phyloP scores from a whole-genome alignment of 2,329 filamentous ascomycete genomes.

The Bretziella fagacearum region DNA sequence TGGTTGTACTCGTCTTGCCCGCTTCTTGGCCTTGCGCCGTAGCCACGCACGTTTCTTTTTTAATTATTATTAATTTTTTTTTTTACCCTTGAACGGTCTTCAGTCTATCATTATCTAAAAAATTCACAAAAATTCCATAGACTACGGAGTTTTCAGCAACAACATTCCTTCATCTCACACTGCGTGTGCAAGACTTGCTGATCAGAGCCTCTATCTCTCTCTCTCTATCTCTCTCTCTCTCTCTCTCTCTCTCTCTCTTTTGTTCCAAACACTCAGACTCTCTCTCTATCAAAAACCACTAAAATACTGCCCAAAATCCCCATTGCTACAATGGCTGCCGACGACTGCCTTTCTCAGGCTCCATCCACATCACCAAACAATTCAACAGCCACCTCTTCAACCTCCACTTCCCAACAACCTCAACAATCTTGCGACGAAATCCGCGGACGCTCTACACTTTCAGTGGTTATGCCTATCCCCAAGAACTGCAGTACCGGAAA shows the following conservation, averaged over 20 bases:
- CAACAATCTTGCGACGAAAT: not conserved
- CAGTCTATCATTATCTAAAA: too few relatives aligned
- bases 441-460: not conserved
- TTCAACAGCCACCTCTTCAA: not conserved
- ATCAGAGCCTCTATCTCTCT: not conserved
- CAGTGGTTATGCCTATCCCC: constrained; percentile 4
- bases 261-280: too few relatives aligned
- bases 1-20: too few relatives aligned
- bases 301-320: not conserved
- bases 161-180: not conserved
- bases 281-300: too few relatives aligned
- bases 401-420: constrained; percentile 1
- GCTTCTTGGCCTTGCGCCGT: too few relatives aligned
- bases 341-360: not conserved
- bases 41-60: too few relatives aligned
- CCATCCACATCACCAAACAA: not conserved
- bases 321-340: not conserved
- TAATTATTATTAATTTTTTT: too few relatives aligned
- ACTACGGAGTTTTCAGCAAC: too few relatives aligned
- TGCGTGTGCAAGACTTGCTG: not conserved
- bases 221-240: too few relatives aligned
- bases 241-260: too few relatives aligned
- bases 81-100: too few relatives aligned
- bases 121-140: not conserved
- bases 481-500: constrained; percentile 15